phyloP scores from a whole-genome alignment of 2,329 filamentous ascomycete species.

The Furcasterigmium sp. region DNA sequence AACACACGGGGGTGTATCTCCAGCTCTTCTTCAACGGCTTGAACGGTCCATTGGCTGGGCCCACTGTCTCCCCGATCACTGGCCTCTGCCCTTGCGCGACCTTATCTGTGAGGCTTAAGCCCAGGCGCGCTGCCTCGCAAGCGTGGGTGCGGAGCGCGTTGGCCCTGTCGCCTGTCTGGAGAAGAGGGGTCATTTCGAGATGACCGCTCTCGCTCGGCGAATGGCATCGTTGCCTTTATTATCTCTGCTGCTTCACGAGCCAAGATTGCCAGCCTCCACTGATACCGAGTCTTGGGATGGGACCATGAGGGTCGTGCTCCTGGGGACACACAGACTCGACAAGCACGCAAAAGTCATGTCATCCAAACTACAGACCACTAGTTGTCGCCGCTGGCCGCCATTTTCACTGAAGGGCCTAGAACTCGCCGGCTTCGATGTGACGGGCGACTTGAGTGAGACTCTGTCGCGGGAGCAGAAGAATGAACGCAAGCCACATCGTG shows the following conservation, averaged over 20 bases:
- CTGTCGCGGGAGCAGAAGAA: slow-evolving; percentile 3
- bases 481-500: slow-evolving; percentile 1
- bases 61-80: slow-evolving; percentile 7
- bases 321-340: neutral
- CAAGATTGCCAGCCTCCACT: slow-evolving; percentile 3
- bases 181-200: neutral
- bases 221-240: neutral
- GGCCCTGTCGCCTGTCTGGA: neutral
- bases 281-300: slow-evolving; percentile 2
- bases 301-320: slow-evolving; percentile 1
- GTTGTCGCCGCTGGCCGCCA: no score
- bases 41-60: slow-evolving; percentile 3
- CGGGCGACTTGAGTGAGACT: neutral
- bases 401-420: no score
- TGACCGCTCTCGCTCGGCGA: neutral
- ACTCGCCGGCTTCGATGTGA: neutral
- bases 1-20: slow-evolving; percentile 4
- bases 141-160: no score
- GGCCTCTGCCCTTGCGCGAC: slow-evolving; percentile 9
- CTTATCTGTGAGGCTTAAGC: slow-evolving; percentile 11
- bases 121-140: neutral
- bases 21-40: slow-evolving; percentile 8
- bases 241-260: neutral
- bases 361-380: no score
- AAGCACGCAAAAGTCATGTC: no score